Conservation (phyloP, 345 rosid species). For the Heritiera littoralis region DNA sequence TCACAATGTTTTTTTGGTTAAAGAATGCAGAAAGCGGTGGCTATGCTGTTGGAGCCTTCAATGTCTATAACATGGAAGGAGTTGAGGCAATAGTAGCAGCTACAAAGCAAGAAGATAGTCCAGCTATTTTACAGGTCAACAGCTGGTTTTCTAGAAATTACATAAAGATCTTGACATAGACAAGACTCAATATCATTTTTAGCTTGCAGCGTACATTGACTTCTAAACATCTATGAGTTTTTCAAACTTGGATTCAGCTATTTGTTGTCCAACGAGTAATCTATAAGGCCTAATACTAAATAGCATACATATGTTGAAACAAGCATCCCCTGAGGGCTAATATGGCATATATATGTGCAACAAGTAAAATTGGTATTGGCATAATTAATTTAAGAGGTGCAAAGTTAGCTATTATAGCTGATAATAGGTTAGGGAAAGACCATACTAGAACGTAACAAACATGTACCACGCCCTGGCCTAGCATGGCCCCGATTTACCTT, state of each 20-base stretch:
- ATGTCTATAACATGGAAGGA: slow-evolving; percentile 95
- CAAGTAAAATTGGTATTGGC: background rate
- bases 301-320: background rate
- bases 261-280: background rate
- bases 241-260: background rate
- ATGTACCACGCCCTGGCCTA: background rate
- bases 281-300: background rate
- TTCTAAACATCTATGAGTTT: background rate
- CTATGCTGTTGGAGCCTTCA: slow-evolving; percentile 97
- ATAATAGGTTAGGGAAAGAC: slow-evolving; percentile 6
- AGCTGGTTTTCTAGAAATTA: slow-evolving; percentile 3
- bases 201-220: background rate
- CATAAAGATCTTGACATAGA: background rate
- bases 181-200: background rate
- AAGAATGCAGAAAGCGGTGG: slow-evolving; percentile 87
- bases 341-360: background rate
- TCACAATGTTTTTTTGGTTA: slow-evolving; percentile 31
- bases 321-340: background rate
- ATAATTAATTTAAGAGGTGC: background rate
- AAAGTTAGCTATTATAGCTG: background rate
- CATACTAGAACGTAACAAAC: background rate
- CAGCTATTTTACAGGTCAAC: slow-evolving; percentile 91
- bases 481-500: background rate
- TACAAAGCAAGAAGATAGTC: slow-evolving; percentile 89
- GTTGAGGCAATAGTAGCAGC: slow-evolving; percentile 93